Conservation (phyloP, 495 filamentous ascomycete species). For the Neurospora hispaniola region DNA sequence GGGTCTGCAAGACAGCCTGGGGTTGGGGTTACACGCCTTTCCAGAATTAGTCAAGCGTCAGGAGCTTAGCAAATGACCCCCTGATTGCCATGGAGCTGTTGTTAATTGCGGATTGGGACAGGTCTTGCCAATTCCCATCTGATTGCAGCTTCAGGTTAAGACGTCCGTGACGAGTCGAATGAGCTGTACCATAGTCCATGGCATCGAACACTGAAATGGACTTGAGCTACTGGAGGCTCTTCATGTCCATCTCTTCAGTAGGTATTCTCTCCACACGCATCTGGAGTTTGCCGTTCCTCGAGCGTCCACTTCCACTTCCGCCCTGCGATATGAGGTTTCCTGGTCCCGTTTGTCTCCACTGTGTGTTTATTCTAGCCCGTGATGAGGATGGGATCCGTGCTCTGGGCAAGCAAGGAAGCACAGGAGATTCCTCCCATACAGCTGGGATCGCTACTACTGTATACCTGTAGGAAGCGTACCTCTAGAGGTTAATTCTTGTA, state of each 20-base stretch:
- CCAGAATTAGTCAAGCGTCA: neutral
- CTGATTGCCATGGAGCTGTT: neutral
- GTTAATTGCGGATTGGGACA: neutral
- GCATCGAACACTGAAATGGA: neutral
- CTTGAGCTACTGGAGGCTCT: neutral
- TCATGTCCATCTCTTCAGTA: neutral
- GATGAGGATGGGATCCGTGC: neutral
- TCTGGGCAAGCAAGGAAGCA: neutral
- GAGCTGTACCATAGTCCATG: neutral
- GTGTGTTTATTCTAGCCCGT: neutral
- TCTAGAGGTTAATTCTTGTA: neutral
- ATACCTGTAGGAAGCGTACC: neutral
- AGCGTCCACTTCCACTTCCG: neutral
- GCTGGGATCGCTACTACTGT: neutral
- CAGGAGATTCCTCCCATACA: neutral
- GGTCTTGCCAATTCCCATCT: neutral
- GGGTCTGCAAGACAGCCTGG: neutral
- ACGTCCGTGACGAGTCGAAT: neutral
- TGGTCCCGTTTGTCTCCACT: neutral
- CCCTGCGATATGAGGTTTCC: neutral
- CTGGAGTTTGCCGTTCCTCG: neutral
- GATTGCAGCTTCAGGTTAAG: neutral
- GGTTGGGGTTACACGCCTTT: neutral
- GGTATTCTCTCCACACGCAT: neutral
- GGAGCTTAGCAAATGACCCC: conserved; percentile 1